Base-by-base conservation (phyloP, 495 filamentous ascomycete species). In the Evansstolkia leycettana region DNA sequence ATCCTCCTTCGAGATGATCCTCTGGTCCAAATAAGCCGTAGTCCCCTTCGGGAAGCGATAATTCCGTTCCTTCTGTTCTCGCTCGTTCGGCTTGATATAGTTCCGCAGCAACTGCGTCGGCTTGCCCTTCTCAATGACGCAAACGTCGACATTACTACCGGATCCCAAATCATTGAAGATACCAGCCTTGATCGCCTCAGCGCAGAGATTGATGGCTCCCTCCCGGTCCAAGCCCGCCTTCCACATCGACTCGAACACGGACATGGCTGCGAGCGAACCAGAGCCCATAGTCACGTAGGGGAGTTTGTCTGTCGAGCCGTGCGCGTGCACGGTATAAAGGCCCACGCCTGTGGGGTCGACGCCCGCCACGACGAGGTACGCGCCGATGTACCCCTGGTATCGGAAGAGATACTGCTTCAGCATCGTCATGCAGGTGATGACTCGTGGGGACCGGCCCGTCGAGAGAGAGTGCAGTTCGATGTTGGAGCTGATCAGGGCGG, bases 271-370 rank as follows among this genome's bases (percentile, higher is more conserved):
- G 37, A 99, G 67, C 24, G 83, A 90, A 20, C 92, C 92, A 10
- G 82, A 90, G 28, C 92, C 92, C 92, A 99, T 96, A 19, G 92
- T 99, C 47, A 99, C 92, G 58, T 99, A 99, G 12, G 92, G 92
- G 19, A 99, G 77, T 68, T 99, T 99, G 65, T 99, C 92, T 30
- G 92, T 99, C 35, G 81, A 88, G 29, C 92, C 92, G 69, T 99
- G 92, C 18, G 92, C 92, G 66, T 99, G 92, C 8, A 99, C 92
- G 33, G 92, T 99, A 70, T 89, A 99, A 11, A 99, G 74, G 38
- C 90, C 83, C n/a, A 79, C 74, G 40, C 92, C 92, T 5, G 92
- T 99, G 7, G 92, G 89, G 61, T 99, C 92, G 38, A 93, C 88
- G 39, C 92, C 92, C 2, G 92, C 92, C 32, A 99, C 87, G 12